These are phyloP conservation scores for Lachancea kluyveri DNA, from an alignment of 805 yeast genomes.

Conservation along the genomic window DNA sequence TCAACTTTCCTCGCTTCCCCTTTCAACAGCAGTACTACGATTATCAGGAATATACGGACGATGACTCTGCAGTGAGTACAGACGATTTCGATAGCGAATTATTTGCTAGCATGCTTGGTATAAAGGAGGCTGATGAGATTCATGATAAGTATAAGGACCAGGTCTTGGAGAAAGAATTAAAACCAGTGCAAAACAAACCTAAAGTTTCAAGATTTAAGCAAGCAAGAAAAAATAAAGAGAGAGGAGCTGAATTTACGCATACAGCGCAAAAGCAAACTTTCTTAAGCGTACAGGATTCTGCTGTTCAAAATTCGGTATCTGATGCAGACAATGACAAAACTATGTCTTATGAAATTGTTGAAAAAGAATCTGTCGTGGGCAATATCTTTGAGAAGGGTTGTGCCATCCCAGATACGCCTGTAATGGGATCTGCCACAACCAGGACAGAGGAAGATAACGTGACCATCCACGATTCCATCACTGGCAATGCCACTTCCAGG, in stretches of 20 bases:
- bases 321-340: too few relatives aligned
- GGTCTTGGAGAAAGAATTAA: conserved; percentile 4
- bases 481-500: too few relatives aligned
- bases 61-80: conserved; percentile 1
- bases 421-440: too few relatives aligned
- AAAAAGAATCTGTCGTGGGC: too few relatives aligned
- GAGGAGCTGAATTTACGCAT: not conserved
- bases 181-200: conserved; percentile 10
- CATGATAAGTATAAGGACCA: conserved; percentile 23
- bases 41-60: too few relatives aligned
- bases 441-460: too few relatives aligned
- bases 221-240: conserved; percentile 13
- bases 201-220: conserved; percentile 28
- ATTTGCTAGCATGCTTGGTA: conserved; percentile 28
- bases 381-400: conserved; percentile 1
- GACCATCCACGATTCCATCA: too few relatives aligned
- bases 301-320: not conserved
- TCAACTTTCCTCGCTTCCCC: conserved; percentile 9
- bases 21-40: not conserved
- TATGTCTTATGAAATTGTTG: too few relatives aligned
- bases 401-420: too few relatives aligned
- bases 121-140: conserved; percentile 25
- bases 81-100: conserved; percentile 29
- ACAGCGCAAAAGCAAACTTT: too few relatives aligned
- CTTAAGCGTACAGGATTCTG: too few relatives aligned